Evolutionary conservation across 2,329 filamentous ascomycete genomes (phyloP), one percentile per base, ranked within the genome.

Genomic region (Didymella segeticola): DNA sequence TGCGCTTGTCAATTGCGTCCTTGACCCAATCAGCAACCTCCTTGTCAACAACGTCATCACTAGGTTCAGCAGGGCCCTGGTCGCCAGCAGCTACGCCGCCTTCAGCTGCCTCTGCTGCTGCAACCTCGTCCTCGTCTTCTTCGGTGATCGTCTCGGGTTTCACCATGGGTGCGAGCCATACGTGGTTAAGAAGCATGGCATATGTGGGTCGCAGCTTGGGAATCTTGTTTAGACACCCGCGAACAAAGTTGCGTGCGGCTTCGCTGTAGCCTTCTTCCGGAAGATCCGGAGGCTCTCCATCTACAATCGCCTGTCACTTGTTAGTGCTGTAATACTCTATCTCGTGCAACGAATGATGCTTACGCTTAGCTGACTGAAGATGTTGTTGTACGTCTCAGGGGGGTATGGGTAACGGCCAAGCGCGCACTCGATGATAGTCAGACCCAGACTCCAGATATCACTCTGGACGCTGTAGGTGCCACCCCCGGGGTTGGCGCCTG

Each of bases 401-500:
- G 95, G 93, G 68, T 99, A 99, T 1, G 95, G 95, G 74, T 99
- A 99, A 65, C 88, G 85, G 38, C 95, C 95, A 81, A 96, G 86
- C 20, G 93, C 93, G 74, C 93, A 98, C 76, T 99, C 95, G 65
- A 99, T 96, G 60, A 99, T 89, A 23, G 91, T 96, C 70, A 99
- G 76, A 14, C 95, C 95, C 63, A 99, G 77, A 75, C 91, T 96
- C 95, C 95, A 99, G 55, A 99, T 93, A 72, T 99, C 95, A 71
- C 91, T 96, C 77, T 98, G 95, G 31, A 99, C 95, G 72, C 91
- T 96, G 76, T 99, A 99, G 2, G 93, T 96, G 51, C 93, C 93
- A 54, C 88, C 89, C 5, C 85, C 82, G 50, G 84, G 83, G 53
- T 86, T 85, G 15, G 87, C 81, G 22, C 88, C 88, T 4, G 86